Evolutionary conservation across 129 eudicot genomes (phyloP).

Genomic region (Flaveria ramosissima): DNA sequence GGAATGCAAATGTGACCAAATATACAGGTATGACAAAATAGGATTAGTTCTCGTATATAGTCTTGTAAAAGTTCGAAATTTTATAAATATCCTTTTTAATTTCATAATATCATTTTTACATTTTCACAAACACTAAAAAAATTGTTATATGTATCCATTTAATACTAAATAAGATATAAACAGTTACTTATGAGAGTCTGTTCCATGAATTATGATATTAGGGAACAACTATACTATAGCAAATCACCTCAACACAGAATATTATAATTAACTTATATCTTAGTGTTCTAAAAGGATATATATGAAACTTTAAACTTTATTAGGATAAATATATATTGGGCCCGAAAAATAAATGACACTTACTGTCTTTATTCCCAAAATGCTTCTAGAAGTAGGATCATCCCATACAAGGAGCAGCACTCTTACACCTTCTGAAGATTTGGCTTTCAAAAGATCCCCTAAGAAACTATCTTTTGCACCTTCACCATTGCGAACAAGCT

Average conservation of each 20-base stretch:
- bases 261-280: neutral
- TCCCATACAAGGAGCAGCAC: conserved; percentile 50
- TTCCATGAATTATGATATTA: neutral
- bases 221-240: neutral
- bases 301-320: neutral
- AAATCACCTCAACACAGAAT: neutral
- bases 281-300: neutral
- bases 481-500: conserved; percentile 43
- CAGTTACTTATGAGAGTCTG: neutral
- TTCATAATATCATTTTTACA: neutral
- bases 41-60: neutral
- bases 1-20: neutral
- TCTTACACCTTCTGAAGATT: conserved; percentile 51
- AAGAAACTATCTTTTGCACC: conserved; percentile 32
- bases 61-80: neutral
- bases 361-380: conserved; percentile 42
- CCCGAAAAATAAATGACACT: conserved; percentile 3
- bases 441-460: conserved; percentile 45
- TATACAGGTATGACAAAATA: neutral
- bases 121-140: neutral
- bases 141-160: neutral
- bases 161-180: neutral
- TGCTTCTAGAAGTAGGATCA: conserved; percentile 48
- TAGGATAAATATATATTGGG: neutral
- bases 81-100: neutral